phyloP scores from a whole-genome alignment of 2,329 filamentous ascomycete species.

The Biscogniauxia mediterranea region DNA sequence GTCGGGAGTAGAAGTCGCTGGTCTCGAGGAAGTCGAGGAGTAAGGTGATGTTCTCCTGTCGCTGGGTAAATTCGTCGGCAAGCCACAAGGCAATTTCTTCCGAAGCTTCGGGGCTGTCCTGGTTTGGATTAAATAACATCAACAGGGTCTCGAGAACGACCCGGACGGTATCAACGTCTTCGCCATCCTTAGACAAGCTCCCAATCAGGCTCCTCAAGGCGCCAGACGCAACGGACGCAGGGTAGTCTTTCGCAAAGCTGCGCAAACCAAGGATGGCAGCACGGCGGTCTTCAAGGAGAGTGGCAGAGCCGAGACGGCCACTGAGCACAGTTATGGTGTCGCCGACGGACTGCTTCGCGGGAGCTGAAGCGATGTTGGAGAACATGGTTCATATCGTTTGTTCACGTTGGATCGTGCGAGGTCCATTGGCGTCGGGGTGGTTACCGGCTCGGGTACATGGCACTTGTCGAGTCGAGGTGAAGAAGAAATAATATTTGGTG shows the following conservation, averaged over 20 bases:
- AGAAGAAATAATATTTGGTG: neutral
- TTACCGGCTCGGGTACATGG: constrained; percentile 28
- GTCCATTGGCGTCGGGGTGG: constrained; percentile 30
- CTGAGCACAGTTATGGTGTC: constrained; percentile 92
- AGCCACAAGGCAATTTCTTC: constrained; percentile 96
- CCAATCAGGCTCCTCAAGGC: constrained; percentile 86
- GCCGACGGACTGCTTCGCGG: constrained; percentile 92
- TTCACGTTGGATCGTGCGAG: constrained; percentile 24
- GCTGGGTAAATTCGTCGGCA: constrained; percentile 96
- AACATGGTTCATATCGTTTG: constrained; percentile 50
- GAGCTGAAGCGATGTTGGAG: constrained; percentile 63
- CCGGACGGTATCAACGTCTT: constrained; percentile 96
- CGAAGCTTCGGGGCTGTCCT: constrained; percentile 81
- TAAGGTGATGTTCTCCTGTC: constrained; percentile 92
- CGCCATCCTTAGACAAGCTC: constrained; percentile 80
- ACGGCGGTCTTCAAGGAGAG: constrained; percentile 88
- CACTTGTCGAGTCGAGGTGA: constrained; percentile 7
- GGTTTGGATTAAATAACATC: constrained; percentile 79
- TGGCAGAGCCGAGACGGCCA: constrained; percentile 82
- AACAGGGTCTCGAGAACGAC: constrained; percentile 91
- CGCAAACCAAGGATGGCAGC: constrained; percentile 89
- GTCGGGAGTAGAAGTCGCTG: constrained; percentile 82
- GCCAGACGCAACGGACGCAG: constrained; percentile 90
- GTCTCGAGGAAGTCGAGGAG: constrained; percentile 87
- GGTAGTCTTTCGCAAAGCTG: constrained; percentile 95